phyloP scores from a whole-genome alignment of 139 green algal species.

The Diplosphaera chodatii region DNA sequence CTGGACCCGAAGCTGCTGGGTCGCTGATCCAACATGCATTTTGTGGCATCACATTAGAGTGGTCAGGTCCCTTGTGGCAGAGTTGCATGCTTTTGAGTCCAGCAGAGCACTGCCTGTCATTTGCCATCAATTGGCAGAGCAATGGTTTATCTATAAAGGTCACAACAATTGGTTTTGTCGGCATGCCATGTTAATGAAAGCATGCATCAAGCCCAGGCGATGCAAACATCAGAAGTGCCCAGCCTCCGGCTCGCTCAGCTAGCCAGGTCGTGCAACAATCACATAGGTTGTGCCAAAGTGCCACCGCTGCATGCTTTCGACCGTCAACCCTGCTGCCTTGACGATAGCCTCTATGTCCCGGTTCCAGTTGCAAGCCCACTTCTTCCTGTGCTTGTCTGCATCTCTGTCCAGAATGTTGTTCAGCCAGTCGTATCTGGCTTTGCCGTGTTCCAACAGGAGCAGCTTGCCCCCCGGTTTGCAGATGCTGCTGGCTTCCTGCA shows the following conservation, averaged over 20 bases:
- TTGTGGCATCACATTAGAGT: too few relatives aligned
- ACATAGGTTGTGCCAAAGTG: constrained; percentile 73
- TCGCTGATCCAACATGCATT: too few relatives aligned
- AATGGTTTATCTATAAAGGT: too few relatives aligned
- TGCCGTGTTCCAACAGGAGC: constrained; percentile 65
- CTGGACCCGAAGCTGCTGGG: background rate
- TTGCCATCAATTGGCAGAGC: too few relatives aligned
- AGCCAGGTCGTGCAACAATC: constrained; percentile 26
- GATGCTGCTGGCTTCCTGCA: constrained; percentile 39
- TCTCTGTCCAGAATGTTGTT: constrained; percentile 41
- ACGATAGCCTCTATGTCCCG: constrained; percentile 59
- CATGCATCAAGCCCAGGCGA: too few relatives aligned
- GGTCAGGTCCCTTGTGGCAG: too few relatives aligned
- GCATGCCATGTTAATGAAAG: too few relatives aligned
- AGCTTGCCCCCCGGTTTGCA: constrained; percentile 49
- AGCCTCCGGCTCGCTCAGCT: background rate
- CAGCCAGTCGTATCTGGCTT: constrained; percentile 29
- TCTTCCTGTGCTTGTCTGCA: constrained; percentile 35
- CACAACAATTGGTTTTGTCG: too few relatives aligned
- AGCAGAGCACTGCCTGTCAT: too few relatives aligned
- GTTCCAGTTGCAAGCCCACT: constrained; percentile 82
- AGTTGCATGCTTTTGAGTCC: too few relatives aligned
- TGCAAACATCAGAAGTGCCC: too few relatives aligned
- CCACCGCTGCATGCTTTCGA: constrained; percentile 43
- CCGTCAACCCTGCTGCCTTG: constrained; percentile 41